Conservation (phyloP, 116 monocot species). For the Cymodocea nodosa region DNA sequence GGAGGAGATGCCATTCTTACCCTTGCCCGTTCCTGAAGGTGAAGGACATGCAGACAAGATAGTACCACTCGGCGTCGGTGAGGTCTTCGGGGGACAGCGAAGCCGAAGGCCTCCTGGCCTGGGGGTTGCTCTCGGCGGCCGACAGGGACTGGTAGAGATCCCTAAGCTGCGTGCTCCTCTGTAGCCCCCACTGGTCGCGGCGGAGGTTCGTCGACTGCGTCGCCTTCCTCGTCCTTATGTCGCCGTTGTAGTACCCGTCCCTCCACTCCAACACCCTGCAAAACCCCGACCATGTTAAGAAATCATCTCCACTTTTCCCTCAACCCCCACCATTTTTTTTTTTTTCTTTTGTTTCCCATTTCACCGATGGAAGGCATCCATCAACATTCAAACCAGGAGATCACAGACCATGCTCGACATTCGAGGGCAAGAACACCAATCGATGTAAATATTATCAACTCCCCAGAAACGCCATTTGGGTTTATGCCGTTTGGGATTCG, state of each 20-base stretch:
- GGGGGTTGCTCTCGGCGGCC: constrained; percentile 21
- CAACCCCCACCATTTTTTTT: too few relatives aligned
- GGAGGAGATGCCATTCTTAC: constrained; percentile 8
- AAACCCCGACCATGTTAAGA: not conserved
- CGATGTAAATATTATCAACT: too few relatives aligned
- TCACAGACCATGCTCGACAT: too few relatives aligned
- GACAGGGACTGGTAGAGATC: constrained; percentile 35
- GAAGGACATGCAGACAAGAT: constrained; percentile 54
- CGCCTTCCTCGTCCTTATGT: constrained; percentile 36
- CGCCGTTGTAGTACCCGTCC: constrained; percentile 45
- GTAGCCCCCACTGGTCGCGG: constrained; percentile 22
- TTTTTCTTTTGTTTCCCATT: too few relatives aligned
- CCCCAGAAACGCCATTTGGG: too few relatives aligned
- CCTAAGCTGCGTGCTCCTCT: constrained; percentile 42
- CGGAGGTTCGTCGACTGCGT: constrained; percentile 23
- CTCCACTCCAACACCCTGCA: constrained; percentile 31
- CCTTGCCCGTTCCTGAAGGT: constrained; percentile 40
- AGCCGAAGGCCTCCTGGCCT: constrained; percentile 20
- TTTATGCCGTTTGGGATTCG: too few relatives aligned
- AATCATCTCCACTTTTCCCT: too few relatives aligned
- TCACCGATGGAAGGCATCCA: not conserved
- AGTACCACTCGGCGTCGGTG: constrained; percentile 46
- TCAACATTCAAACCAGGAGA: too few relatives aligned
- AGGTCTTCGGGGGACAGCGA: constrained; percentile 51
- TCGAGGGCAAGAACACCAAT: too few relatives aligned